Percentiles rank a stretch among this genome's conserved stretches.
Evolutionary conservation across 768 basidiomycete genomes (phyloP).

Genomic region (Tubosaeta brunneosetosa): DNA sequence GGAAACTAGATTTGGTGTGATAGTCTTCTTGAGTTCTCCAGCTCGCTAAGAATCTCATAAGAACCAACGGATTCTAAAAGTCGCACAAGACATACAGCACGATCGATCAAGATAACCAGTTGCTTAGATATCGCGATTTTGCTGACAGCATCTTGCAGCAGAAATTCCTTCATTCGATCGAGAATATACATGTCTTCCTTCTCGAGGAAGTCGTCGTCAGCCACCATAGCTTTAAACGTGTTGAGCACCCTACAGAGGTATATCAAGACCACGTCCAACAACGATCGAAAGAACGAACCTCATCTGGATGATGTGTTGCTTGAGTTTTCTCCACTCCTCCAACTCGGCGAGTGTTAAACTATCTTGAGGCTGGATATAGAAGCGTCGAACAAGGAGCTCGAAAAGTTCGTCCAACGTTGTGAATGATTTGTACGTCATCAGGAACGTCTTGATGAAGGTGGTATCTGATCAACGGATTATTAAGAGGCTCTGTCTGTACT

Average conservation of each 20-base stretch:
- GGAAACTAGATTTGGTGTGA: slow-evolving; percentile 48
- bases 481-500: not conserved
- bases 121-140: slow-evolving; percentile 70
- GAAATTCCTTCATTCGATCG: slow-evolving; percentile 76
- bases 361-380: slow-evolving; percentile 70
- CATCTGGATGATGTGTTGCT: slow-evolving; percentile 82
- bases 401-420: slow-evolving; percentile 79
- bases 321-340: slow-evolving; percentile 77
- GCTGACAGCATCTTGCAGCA: slow-evolving; percentile 58
- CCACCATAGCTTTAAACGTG: slow-evolving; percentile 84
- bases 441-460: slow-evolving; percentile 80
- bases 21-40: slow-evolving; percentile 54
- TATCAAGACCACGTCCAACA: slow-evolving; percentile 1
- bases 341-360: slow-evolving; percentile 57
- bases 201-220: slow-evolving; percentile 77
- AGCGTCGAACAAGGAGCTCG: slow-evolving; percentile 75
- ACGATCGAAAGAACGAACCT: slow-evolving; percentile 49
- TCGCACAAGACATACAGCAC: slow-evolving; percentile 54
- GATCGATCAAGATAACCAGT: slow-evolving; percentile 68
- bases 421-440: slow-evolving; percentile 96
- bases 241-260: slow-evolving; percentile 63
- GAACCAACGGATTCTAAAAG: not conserved
- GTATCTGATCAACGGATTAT: slow-evolving; percentile 46
- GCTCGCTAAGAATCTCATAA: slow-evolving; percentile 38
- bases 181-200: slow-evolving; percentile 83